These are phyloP conservation scores for Fusarium cicatricum DNA, from an alignment of 2,329 filamentous ascomycete genomes.

Conservation along the genomic window DNA sequence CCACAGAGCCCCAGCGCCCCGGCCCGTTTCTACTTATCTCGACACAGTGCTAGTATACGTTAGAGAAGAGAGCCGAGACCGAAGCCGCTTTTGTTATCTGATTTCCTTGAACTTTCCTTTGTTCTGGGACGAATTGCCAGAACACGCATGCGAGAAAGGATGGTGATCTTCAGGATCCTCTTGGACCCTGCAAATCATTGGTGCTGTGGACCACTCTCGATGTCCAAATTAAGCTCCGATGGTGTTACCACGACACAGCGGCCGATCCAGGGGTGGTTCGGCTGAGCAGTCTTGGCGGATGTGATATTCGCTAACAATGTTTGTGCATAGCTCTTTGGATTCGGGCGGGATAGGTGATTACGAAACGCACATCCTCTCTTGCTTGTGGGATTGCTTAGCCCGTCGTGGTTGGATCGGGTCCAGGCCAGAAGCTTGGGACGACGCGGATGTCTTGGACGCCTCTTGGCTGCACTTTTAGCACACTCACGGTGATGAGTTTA, in stretches of 20 bases:
- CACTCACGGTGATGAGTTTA: neutral
- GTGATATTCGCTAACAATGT: conserved; percentile 34
- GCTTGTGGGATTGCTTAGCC: conserved; percentile 19
- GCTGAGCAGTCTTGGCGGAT: conserved; percentile 34
- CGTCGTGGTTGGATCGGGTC: neutral
- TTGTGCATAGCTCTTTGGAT: conserved; percentile 16
- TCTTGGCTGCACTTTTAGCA: conserved; percentile 5
- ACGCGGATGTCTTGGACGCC: neutral
- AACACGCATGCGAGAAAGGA: conserved; percentile 7
- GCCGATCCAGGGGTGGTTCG: conserved; percentile 37
- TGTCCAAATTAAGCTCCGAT: conserved; percentile 37
- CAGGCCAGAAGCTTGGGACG: neutral
- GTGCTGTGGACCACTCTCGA: conserved; percentile 12
- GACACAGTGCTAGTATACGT: conserved; percentile 13
- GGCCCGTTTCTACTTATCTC: conserved; percentile 14
- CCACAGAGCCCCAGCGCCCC: conserved; percentile 27
- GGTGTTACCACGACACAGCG: conserved; percentile 32
- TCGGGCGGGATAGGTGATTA: neutral
- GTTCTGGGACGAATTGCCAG: conserved; percentile 11
- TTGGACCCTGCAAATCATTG: conserved; percentile 38
- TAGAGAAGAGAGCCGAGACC: conserved; percentile 3
- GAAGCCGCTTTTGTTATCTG: conserved; percentile 8
- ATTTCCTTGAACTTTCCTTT: conserved; percentile 11
- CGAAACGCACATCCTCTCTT: conserved; percentile 6
- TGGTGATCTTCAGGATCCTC: conserved; percentile 23